Conservation (phyloP, 208 protist genomes). For the Acanthamoeba royreba region DNA sequence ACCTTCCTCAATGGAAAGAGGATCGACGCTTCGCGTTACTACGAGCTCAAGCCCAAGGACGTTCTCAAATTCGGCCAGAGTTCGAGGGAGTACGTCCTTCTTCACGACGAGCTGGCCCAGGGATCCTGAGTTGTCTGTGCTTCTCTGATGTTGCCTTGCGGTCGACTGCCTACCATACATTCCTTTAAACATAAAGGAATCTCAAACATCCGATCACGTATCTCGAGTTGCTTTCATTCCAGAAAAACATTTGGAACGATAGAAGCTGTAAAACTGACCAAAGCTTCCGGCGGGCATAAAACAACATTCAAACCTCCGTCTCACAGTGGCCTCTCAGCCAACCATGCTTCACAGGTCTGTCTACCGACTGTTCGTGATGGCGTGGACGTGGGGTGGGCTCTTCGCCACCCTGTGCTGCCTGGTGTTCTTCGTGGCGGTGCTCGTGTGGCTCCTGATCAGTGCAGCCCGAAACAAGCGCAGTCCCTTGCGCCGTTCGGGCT, state of each 20-base stretch:
- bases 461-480: no score
- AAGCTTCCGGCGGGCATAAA: no score
- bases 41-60: slow-evolving; percentile 80
- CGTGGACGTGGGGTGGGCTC: not conserved
- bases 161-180: no score
- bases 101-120: slow-evolving; percentile 62
- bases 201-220: no score
- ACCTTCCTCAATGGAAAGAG: slow-evolving; percentile 79
- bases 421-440: not conserved
- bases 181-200: no score
- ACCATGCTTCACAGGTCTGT: not conserved
- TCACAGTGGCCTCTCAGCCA: no score
- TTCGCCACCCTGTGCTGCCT: not conserved
- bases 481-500: no score
- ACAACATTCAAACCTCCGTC: no score
- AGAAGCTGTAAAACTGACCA: no score
- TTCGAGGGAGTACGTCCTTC: slow-evolving; percentile 77
- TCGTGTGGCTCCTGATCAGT: not conserved
- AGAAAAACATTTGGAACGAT: no score
- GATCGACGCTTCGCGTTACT: slow-evolving; percentile 73
- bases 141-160: no score
- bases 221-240: no score
- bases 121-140: not conserved
- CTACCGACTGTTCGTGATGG: not conserved
- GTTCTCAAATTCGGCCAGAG: slow-evolving; percentile 78